Base-by-base conservation (phyloP, 441 rosid species). In the Bocquillonia castaneifolia region DNA sequence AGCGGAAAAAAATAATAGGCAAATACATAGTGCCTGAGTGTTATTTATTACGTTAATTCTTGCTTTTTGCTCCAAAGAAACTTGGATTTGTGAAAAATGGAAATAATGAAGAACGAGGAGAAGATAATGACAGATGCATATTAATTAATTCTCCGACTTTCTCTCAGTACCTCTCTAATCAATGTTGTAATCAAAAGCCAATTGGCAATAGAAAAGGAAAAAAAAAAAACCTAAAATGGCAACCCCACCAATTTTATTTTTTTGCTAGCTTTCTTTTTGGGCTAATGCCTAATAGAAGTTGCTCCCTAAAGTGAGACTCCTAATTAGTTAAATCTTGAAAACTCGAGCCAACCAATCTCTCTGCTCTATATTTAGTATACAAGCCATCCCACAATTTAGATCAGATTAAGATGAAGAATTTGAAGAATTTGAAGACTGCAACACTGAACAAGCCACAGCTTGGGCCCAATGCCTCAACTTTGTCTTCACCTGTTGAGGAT, bases 391-490 rank as follows among this genome's bases (percentile, higher is more conserved):
- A 42, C 69, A 23, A 64, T 63, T 84, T 36, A 31, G 51, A 42
- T 76, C 72, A 84, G 52, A 53, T n/a, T n/a, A n/a, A n/a, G n/a
- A n/a, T n/a, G n/a, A n/a, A n/a, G n/a, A n/a, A n/a, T n/a, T n/a
- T n/a, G n/a, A n/a, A n/a, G n/a, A n/a, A n/a, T n/a, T n/a, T n/a
- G n/a, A 77, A 66, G 89, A 88, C 73, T 94, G 99, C 90, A 82
- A 83, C 37, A 92, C 81, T 57, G 98, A 92, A 81, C 99, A 94
- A 53, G 98, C 99, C 63, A 94, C 99, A 14, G 94, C 98, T 82
- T 88, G 99, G 13, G 99, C 98, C 97, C 99, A 93, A 79, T 88
- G 99, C 89, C 97, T 87, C 59, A 93, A 62, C 78, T 83, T 93
- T 28, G 85, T 87, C 86, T 94, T 92, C 85, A 94, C 94, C 40